Base-by-base conservation (phyloP, 352 stramenopile species). In the Phytopythium sindhum region DNA sequence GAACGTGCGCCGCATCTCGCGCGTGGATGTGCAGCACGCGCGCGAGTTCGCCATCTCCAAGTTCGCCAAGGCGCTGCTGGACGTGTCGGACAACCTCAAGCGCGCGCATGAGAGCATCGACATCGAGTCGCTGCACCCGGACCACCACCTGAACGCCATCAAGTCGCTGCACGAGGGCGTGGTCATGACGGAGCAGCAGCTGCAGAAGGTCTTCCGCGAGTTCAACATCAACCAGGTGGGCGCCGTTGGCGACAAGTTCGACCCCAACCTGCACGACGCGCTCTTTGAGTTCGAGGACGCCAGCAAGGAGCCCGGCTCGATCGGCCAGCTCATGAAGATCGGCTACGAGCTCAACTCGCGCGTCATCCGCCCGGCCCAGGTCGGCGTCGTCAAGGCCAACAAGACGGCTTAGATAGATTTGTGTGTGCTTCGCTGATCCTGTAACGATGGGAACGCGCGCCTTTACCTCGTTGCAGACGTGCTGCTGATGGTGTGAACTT, bases 51-150 rank as follows among this genome's bases (percentile, higher is more conserved):
- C 96, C 63, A 97, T 98, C 64, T 89, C 88, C 60, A 98, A 96
- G 65, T 99, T 99, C 74, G 95, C 96, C 64, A 99, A 99, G 82
- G 87, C 78, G 61, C 74, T 99, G 58, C 79, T 99, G 65, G 97
- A 99, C 65, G 96, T 99, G 26, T 97, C 96, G 52, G 97, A 99
- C 83, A 99, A 99, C 75, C 88, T 99, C 37, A 84, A 93, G 63
- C 90, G 97, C 41, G 97, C 97, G 8, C 81, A 99, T 62, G 84
- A 97, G 58, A 94, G 83, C 74, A 88, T 95, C 54, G 67, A 89
- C 61, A 66, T 94, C 7, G 76, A 93, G 52, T 77, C 87, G 61
- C 59, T 95, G 69, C 67, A 91, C n/a, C 75, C 81, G 26, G 74
- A 92, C 41, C 81, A 91, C 72, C 77, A 80, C 55, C 61, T 91